A percentile compares a stretch with the other conserved stretches of the same genome.
Conservation (phyloP, 495 filamentous ascomycete genomes). For the Penicillium pancosmium region DNA sequence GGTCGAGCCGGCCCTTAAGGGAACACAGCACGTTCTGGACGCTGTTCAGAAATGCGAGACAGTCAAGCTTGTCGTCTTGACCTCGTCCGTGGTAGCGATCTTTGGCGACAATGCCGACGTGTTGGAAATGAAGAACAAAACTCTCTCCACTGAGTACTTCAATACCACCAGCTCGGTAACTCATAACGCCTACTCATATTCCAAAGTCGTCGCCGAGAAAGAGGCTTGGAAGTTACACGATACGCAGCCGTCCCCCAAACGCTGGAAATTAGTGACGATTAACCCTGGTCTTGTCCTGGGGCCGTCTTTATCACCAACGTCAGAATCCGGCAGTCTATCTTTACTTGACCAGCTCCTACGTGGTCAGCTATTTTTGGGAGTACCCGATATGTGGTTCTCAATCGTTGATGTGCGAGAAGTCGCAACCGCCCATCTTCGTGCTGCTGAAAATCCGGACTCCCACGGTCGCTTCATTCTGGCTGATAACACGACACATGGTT, state of each 20-base stretch:
- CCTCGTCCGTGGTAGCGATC: conserved; percentile 21
- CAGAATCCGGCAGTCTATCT: conserved; percentile 24
- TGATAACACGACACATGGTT: conserved; percentile 11
- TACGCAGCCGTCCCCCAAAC: conserved; percentile 4
- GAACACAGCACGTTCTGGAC: conserved; percentile 24
- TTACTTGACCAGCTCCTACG: conserved; percentile 19
- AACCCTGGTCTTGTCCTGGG: conserved; percentile 25
- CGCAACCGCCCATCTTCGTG: conserved; percentile 18
- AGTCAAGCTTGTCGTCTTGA: conserved; percentile 23
- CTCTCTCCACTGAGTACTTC: conserved; percentile 21
- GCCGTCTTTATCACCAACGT: conserved; percentile 19
- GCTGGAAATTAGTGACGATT: conserved; percentile 24
- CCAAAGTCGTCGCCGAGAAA: conserved; percentile 24
- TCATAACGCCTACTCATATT: conserved; percentile 24
- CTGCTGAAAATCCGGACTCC: conserved; percentile 11
- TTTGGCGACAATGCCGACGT: conserved; percentile 25
- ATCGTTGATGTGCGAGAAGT: conserved; percentile 21
- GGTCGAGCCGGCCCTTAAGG: conserved; percentile 25
- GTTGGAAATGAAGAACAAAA: conserved; percentile 20
- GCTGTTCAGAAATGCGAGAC: conserved; percentile 21
- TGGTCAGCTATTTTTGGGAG: conserved; percentile 12
- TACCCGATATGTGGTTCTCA: conserved; percentile 18
- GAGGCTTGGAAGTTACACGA: conserved; percentile 25
- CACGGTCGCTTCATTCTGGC: conserved; percentile 21
- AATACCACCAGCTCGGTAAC: conserved; percentile 21